A percentile compares a stretch with the other conserved stretches of the same genome.
These are phyloP conservation scores for Alternaria dauci DNA, from an alignment of 2,329 filamentous ascomycete genomes.

Conservation along the genomic window DNA sequence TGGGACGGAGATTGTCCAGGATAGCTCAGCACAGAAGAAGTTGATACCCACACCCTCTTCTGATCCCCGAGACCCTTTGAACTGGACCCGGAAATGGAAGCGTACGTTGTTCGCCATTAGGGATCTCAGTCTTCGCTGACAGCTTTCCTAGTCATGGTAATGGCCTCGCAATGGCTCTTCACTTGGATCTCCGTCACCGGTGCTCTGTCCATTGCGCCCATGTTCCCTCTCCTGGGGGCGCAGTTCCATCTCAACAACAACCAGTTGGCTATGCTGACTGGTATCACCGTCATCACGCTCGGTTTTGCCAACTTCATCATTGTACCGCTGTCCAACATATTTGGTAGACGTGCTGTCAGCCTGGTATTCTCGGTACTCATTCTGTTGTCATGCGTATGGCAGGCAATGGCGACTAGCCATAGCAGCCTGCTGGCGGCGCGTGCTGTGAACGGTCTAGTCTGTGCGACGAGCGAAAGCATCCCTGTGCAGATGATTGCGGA, in stretches of 20 bases:
- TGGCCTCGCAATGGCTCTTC: conserved; percentile 52
- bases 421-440: conserved; percentile 55
- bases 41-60: conserved; percentile 43
- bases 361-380: conserved; percentile 53
- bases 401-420: conserved; percentile 55
- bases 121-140: neutral
- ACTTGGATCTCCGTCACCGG: conserved; percentile 56
- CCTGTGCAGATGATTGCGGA: conserved; percentile 56
- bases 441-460: conserved; percentile 54
- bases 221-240: conserved; percentile 54
- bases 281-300: conserved; percentile 55
- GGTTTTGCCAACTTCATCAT: conserved; percentile 57
- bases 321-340: conserved; percentile 56
- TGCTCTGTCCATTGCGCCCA: conserved; percentile 55
- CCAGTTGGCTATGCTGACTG: conserved; percentile 53
- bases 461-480: conserved; percentile 55
- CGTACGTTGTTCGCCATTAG: conserved; percentile 22
- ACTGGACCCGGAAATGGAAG: conserved; percentile 50
- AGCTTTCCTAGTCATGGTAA: conserved; percentile 39
- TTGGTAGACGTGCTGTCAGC: conserved; percentile 52
- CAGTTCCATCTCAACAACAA: conserved; percentile 54
- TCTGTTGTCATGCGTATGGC: conserved; percentile 55
- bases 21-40: conserved; percentile 33
- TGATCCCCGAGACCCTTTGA: conserved; percentile 49
- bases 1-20: conserved; percentile 42